Evolutionary conservation across 2,329 filamentous ascomycete genomes (phyloP), one percentile per base, ranked within the genome.

Genomic region (Orbilia oligospora): DNA sequence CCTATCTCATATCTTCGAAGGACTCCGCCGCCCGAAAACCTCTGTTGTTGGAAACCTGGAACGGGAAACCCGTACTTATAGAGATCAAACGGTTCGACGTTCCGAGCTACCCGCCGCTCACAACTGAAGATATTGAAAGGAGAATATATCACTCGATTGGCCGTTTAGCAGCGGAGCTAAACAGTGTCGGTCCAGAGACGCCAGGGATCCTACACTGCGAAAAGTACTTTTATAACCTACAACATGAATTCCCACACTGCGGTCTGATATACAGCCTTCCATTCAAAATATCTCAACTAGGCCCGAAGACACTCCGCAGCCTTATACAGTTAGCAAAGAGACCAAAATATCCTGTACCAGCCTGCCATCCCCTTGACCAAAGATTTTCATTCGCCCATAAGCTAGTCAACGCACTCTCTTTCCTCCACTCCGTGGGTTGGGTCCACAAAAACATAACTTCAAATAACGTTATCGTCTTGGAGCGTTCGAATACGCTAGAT

Each of bases 241-340:
- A 61, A 18, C 55, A 36, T 20, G 55, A 38, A 38, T 18, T 38
- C 16, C 55, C 55, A 16, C 55, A 61, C 36, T 61, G 27, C 27
- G 55, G 55, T 16, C 55, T 61, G 6, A 36, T 61, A 61, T 61
- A 61, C 20, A 61, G 55, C 16, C 55, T 61, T 27, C 55, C 55
- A 20, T 61, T 61, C 20, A 22, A 36, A 38, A 61, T 61, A 10
- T 61, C 55, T 10, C 16, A 36, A 27, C 16, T 24, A 9, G 55
- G 55, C 36, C 55, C 55, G 22, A 38, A 22, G 20, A 10, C 55
- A 10, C 36, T 61, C n/a, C 55, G 55, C n/a, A 38, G 27, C 20
- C 55, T 61, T 61, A 61, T 61, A 18, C 27, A 61, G 30, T 27
- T 61, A 10, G 9, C 55, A n/a, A 24, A 24, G 30, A 61, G 55